Evolutionary conservation across 768 basidiomycete species (phyloP).

Genomic region (Phylloporus rhodoxanthus): DNA sequence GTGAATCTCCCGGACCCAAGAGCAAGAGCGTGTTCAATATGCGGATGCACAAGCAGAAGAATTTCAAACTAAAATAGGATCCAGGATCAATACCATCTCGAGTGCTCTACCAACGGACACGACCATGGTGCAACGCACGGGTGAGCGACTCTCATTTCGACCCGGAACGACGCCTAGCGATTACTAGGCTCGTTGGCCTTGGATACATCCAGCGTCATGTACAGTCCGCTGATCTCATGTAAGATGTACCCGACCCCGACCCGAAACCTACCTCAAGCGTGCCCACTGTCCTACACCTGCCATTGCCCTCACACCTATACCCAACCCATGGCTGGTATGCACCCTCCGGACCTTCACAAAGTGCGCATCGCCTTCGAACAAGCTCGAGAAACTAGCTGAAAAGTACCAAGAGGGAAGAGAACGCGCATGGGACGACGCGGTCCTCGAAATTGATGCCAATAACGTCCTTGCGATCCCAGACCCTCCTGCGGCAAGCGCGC

Average conservation of each 20-base stretch:
- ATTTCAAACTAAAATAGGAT: constrained; percentile 63
- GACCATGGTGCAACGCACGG: constrained; percentile 47
- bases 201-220: constrained; percentile 64
- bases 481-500: not conserved
- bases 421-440: constrained; percentile 65
- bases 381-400: constrained; percentile 58
- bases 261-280: constrained; percentile 7
- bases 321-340: constrained; percentile 82
- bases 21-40: constrained; percentile 81
- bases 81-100: constrained; percentile 28
- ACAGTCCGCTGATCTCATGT: constrained; percentile 50
- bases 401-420: constrained; percentile 55
- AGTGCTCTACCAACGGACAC: constrained; percentile 29
- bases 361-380: constrained; percentile 67
- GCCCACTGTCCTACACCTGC: constrained; percentile 16
- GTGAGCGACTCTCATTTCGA: constrained; percentile 60
- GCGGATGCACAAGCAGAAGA: constrained; percentile 65
- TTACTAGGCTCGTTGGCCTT: constrained; percentile 34
- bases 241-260: constrained; percentile 23
- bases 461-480: constrained; percentile 17
- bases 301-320: constrained; percentile 11
- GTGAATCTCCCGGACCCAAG: constrained; percentile 22
- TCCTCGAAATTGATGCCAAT: constrained; percentile 61
- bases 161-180: constrained; percentile 38
- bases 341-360: constrained; percentile 53